A percentile compares a stretch with the other conserved stretches of the same genome.
Conservation (phyloP, 768 basidiomycete genomes). For the Aureoboletus auriporus region DNA sequence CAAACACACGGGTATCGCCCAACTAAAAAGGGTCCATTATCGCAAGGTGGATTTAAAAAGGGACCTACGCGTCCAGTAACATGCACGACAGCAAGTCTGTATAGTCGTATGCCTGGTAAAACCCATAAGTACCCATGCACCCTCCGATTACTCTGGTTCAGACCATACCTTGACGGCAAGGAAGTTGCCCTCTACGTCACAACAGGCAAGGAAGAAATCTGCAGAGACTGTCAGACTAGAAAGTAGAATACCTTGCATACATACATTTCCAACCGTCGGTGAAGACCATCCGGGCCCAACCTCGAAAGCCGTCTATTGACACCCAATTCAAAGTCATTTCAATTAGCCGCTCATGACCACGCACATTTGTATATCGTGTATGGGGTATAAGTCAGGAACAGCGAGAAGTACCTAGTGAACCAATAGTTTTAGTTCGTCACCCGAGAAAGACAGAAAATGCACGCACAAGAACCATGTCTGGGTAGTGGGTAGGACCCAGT, state of each 20-base stretch:
- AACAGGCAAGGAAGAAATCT: slow-evolving; percentile 77
- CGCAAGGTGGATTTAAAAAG: not conserved
- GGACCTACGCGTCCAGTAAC: slow-evolving; percentile 79
- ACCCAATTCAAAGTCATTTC: not conserved
- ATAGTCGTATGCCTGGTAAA: slow-evolving; percentile 68
- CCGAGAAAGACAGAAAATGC: not conserved
- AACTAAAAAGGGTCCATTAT: slow-evolving; percentile 37
- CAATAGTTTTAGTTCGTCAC: not conserved
- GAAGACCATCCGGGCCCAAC: slow-evolving; percentile 71
- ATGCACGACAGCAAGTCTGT: slow-evolving; percentile 86
- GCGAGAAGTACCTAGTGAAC: slow-evolving; percentile 62
- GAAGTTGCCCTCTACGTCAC: slow-evolving; percentile 88
- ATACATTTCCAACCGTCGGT: slow-evolving; percentile 87
- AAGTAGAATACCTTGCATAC: slow-evolving; percentile 16
- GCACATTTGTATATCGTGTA: slow-evolving; percentile 86
- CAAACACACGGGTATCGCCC: slow-evolving; percentile 87
- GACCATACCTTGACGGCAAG: slow-evolving; percentile 65
- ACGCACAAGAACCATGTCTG: slow-evolving; percentile 82
- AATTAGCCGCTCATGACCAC: slow-evolving; percentile 19
- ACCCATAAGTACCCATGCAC: not conserved
- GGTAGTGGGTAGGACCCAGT: slow-evolving; percentile 75
- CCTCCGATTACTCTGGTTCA: not conserved
- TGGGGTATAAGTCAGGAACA: slow-evolving; percentile 76
- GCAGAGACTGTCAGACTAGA: slow-evolving; percentile 5
- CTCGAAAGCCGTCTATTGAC: slow-evolving; percentile 68